These are phyloP conservation scores for Termitomyces sp. DNA, from an alignment of 768 basidiomycete species.

Conservation along the genomic window DNA sequence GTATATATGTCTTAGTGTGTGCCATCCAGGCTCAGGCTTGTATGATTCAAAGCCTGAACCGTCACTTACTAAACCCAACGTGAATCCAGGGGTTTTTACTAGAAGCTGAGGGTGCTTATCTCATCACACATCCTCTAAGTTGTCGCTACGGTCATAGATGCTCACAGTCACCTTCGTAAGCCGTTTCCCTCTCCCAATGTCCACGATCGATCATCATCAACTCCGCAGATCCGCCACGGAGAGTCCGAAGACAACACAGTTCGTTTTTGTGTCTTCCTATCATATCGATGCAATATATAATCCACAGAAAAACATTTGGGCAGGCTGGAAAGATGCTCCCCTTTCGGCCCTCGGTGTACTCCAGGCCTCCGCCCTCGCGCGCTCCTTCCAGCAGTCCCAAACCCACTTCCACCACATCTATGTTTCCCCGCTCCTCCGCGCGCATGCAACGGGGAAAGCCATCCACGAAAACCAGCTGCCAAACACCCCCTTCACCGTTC, in stretches of 20 bases:
- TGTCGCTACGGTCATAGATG: neutral
- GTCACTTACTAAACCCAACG: no score
- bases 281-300: neutral
- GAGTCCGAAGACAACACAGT: constrained; percentile 6
- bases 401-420: constrained; percentile 52
- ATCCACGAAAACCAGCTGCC: constrained; percentile 47
- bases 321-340: constrained; percentile 75
- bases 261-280: neutral
- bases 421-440: constrained; percentile 63
- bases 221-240: constrained; percentile 2
- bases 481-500: constrained; percentile 48
- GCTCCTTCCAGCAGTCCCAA: constrained; percentile 34
- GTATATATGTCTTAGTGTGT: no score
- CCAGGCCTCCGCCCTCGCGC: constrained; percentile 61
- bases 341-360: constrained; percentile 58
- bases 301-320: constrained; percentile 47
- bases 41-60: no score
- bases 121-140: no score
- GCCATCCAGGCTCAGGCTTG: no score
- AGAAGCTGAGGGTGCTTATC: no score
- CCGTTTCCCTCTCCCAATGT: neutral
- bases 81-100: no score
- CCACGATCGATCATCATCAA: neutral
- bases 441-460: constrained; percentile 53
- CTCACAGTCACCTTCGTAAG: constrained; percentile 9